These are phyloP conservation scores for Gentiana straminea DNA, from an alignment of 257 asterid genomes.

Conservation along the genomic window DNA sequence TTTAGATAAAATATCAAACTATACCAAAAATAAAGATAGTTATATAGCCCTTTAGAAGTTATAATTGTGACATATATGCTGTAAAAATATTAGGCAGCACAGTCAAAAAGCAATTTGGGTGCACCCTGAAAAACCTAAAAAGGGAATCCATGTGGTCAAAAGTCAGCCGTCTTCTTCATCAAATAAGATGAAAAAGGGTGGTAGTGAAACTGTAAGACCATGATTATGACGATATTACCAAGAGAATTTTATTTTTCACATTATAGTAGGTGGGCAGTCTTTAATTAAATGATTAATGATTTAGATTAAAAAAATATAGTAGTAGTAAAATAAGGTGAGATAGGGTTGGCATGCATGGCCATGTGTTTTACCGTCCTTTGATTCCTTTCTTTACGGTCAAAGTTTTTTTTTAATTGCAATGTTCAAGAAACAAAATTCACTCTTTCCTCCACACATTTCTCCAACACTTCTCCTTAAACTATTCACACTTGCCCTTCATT, in stretches of 20 bases:
- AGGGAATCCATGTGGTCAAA: conserved; percentile 14
- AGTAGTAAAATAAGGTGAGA: too few relatives aligned
- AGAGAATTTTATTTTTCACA: conserved; percentile 11
- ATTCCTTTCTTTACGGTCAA: conserved; percentile 59
- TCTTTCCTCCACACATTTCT: background rate
- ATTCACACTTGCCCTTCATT: conserved; percentile 14
- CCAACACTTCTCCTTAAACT: conserved; percentile 13
- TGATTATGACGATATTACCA: conserved; percentile 35
- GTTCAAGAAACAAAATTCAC: conserved; percentile 27
- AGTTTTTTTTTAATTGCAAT: conserved; percentile 18
- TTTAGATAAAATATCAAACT: too few relatives aligned
- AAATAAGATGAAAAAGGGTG: conserved; percentile 1
- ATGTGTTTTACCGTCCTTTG: conserved; percentile 41
- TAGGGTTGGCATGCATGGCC: too few relatives aligned
- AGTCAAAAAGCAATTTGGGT: too few relatives aligned
- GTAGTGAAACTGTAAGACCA: conserved; percentile 14
- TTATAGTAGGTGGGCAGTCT: conserved; percentile 18
- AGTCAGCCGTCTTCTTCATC: conserved; percentile 11
- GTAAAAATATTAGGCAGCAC: too few relatives aligned
- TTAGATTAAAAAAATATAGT: too few relatives aligned
- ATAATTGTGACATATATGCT: too few relatives aligned
- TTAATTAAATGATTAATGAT: background rate
- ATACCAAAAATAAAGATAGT: too few relatives aligned
- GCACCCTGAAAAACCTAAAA: conserved; percentile 2
- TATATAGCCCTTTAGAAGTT: too few relatives aligned